A percentile compares a stretch with the other conserved stretches of the same genome.
phyloP scores from a whole-genome alignment of 169 alveolate genomes.

The Blepharisma undulans region DNA sequence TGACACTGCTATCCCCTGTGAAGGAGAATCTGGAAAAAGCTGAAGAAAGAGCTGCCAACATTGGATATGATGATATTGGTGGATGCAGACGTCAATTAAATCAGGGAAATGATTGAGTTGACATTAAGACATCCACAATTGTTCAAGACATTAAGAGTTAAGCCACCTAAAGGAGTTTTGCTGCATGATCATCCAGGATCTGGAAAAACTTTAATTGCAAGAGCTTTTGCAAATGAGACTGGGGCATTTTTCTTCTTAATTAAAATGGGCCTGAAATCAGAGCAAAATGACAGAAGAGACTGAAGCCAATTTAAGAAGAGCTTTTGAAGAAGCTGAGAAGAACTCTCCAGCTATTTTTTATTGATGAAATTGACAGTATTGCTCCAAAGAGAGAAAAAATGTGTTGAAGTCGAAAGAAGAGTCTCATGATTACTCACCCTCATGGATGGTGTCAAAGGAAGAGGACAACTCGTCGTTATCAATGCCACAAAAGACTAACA shows the following conservation, averaged over 20 bases:
- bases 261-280: conserved; percentile 98
- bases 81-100: conserved; percentile 99
- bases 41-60: conserved; percentile 98
- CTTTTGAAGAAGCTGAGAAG: conserved; percentile 98
- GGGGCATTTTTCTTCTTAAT: conserved; percentile 96
- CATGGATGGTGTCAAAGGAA: conserved; percentile 70
- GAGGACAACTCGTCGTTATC: conserved; percentile 77
- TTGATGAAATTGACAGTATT: conserved; percentile 99
- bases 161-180: conserved; percentile 99
- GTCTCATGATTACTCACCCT: conserved; percentile 98
- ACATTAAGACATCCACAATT: conserved; percentile 95
- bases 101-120: conserved; percentile 80
- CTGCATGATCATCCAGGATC: conserved; percentile 99
- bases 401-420: conserved; percentile 99
- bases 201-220: conserved; percentile 99
- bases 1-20: no score
- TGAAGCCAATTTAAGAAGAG: conserved; percentile 96
- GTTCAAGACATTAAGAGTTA: conserved; percentile 98
- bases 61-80: conserved; percentile 99
- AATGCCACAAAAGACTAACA: conserved; percentile 91
- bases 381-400: conserved; percentile 99
- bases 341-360: conserved; percentile 99
- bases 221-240: conserved; percentile 99
- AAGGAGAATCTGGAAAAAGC: conserved; percentile 99
- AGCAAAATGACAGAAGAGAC: conserved; percentile 99